Evolutionary conservation across 176 grass and related monocot genomes (phyloP).

Genomic region (Thinopyrum elongatum): DNA sequence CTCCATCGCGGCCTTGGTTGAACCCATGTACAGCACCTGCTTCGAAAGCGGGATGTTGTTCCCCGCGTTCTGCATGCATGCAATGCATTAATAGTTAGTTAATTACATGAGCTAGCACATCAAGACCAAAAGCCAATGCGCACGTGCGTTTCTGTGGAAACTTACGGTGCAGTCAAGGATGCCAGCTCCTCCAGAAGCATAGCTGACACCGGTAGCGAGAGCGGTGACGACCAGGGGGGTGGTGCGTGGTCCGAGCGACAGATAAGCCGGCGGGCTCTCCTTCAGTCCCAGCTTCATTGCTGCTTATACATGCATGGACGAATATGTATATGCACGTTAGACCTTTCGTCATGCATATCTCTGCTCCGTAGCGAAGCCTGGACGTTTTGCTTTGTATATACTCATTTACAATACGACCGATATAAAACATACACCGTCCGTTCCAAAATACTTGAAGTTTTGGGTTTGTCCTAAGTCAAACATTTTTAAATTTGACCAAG

Average conservation of each 20-base stretch:
- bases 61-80: constrained; percentile 12
- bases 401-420: background rate
- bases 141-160: background rate
- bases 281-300: constrained; percentile 35
- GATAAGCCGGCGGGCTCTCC: constrained; percentile 42
- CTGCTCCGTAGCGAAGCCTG: too few relatives aligned
- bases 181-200: constrained; percentile 47
- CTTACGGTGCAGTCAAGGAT: constrained; percentile 40
- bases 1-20: constrained; percentile 28
- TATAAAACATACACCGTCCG: background rate
- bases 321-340: background rate
- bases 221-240: background rate
- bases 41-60: constrained; percentile 29
- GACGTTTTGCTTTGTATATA: too few relatives aligned
- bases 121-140: background rate
- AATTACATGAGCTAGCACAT: background rate
- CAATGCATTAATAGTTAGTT: background rate
- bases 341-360: too few relatives aligned
- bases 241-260: background rate
- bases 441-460: too few relatives aligned
- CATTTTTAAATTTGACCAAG: too few relatives aligned
- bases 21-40: constrained; percentile 18
- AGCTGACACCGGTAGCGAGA: constrained; percentile 8
- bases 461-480: too few relatives aligned
- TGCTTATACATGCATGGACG: background rate